Conservation (phyloP, 306 rosid species). For the Trifolium repens region DNA sequence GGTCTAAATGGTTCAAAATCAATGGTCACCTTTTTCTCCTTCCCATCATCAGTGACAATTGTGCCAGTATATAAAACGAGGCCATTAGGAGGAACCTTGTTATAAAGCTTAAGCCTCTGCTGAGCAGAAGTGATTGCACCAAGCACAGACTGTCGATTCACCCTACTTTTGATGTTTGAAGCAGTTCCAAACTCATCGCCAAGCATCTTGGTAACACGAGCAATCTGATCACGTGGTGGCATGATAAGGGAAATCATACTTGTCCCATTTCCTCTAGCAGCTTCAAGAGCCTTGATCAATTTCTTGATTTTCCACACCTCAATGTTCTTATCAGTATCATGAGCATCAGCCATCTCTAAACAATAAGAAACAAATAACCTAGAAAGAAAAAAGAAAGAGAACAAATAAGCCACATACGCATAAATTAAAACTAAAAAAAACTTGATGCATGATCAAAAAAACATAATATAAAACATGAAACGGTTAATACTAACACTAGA, state of each 20-base stretch:
- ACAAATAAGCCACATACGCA: conserved; percentile 27
- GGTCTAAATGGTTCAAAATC: conserved; percentile 93
- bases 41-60: conserved; percentile 85
- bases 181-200: conserved; percentile 96
- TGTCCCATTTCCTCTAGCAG: conserved; percentile 92
- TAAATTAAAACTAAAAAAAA: not conserved
- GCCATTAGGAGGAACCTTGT: conserved; percentile 87
- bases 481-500: not conserved
- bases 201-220: conserved; percentile 93
- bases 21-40: conserved; percentile 86
- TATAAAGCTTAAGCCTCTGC: conserved; percentile 85
- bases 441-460: not conserved
- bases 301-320: conserved; percentile 94
- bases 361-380: conserved; percentile 40
- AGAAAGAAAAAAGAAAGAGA: not conserved
- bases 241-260: conserved; percentile 94
- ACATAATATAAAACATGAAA: not conserved
- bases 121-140: conserved; percentile 93
- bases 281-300: conserved; percentile 85
- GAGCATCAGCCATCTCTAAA: conserved; percentile 70
- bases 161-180: conserved; percentile 89
- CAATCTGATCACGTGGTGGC: conserved; percentile 91
- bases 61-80: conserved; percentile 88
- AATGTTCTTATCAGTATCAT: conserved; percentile 84
- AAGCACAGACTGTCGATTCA: conserved; percentile 85